A percentile compares a stretch with the other conserved stretches of the same genome.
phyloP scores from a whole-genome alignment of 257 asterid species.

The Petunia secreta region DNA sequence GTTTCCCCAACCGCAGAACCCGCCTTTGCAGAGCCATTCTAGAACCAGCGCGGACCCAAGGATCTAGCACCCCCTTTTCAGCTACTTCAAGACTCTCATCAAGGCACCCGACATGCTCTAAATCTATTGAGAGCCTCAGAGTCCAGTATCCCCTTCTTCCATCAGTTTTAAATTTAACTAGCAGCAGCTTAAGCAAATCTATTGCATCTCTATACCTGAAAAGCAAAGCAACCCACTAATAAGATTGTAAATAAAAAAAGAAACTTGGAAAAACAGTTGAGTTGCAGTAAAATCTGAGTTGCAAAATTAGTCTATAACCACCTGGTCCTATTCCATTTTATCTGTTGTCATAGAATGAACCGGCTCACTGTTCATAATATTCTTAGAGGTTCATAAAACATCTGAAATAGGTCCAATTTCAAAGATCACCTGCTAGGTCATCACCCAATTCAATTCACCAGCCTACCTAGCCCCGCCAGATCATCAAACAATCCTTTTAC shows the following conservation, averaged over 20 bases:
- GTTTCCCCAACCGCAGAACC: slow-evolving; percentile 86
- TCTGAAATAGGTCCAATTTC: not conserved
- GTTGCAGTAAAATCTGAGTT: no score
- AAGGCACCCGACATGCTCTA: slow-evolving; percentile 78
- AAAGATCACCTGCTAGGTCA: not conserved
- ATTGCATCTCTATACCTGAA: slow-evolving; percentile 76
- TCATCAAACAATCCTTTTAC: not conserved
- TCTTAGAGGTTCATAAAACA: not conserved
- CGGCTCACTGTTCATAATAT: not conserved
- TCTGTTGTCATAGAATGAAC: not conserved
- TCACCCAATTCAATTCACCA: slow-evolving; percentile 14
- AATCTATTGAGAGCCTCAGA: slow-evolving; percentile 81
- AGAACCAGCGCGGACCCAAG: slow-evolving; percentile 96
- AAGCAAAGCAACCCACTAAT: slow-evolving; percentile 26
- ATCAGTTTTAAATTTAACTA: slow-evolving; percentile 56
- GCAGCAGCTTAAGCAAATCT: slow-evolving; percentile 67
- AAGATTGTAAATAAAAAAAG: slow-evolving; percentile 13
- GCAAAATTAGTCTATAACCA: not conserved
- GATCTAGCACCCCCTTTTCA: slow-evolving; percentile 76
- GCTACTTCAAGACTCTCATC: slow-evolving; percentile 89
- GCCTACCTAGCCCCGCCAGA: not conserved
- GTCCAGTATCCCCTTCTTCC: slow-evolving; percentile 96
- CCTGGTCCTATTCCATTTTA: not conserved
- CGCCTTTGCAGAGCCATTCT: slow-evolving; percentile 81
- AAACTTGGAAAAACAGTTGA: not conserved